These are phyloP conservation scores for Aspergillus floridensis DNA, from an alignment of 2,329 filamentous ascomycete species.

Conservation along the genomic window DNA sequence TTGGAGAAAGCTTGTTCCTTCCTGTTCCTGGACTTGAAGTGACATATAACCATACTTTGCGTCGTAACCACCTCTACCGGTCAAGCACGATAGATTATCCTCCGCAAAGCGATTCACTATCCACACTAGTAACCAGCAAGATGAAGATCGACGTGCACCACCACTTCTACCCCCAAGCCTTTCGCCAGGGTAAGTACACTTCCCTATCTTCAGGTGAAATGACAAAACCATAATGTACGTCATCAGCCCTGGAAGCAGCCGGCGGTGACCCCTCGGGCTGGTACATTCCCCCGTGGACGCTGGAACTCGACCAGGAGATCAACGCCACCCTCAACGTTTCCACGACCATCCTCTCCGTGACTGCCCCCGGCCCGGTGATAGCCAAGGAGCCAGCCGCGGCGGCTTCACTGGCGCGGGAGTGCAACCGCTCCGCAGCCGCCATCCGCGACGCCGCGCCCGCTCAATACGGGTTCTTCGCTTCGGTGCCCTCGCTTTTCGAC, in stretches of 20 bases:
- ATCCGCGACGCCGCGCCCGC: background rate
- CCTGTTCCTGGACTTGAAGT: too few relatives aligned
- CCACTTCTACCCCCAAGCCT: conserved; percentile 22
- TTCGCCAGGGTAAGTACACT: conserved; percentile 18
- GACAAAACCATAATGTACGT: background rate
- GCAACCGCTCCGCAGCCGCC: conserved; percentile 3
- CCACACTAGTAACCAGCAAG: too few relatives aligned
- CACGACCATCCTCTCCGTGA: conserved; percentile 2
- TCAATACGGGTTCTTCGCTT: conserved; percentile 7
- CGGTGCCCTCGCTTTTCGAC: conserved; percentile 7
- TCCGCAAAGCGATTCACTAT: too few relatives aligned
- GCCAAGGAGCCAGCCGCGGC: background rate
- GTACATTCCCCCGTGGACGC: conserved; percentile 19
- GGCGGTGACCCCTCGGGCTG: conserved; percentile 23
- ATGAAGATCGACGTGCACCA: conserved; percentile 26
- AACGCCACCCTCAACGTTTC: conserved; percentile 15
- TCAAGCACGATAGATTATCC: too few relatives aligned
- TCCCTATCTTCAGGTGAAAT: too few relatives aligned
- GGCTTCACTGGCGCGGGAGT: conserved; percentile 3
- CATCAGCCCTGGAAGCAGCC: background rate
- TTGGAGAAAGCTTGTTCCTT: too few relatives aligned
- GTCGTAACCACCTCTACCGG: too few relatives aligned
- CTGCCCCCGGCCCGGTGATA: conserved; percentile 10
- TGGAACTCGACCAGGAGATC: conserved; percentile 12
- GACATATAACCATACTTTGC: too few relatives aligned